Evolutionary conservation across 768 basidiomycete species (phyloP).

Genomic region (Podaxis sp.): DNA sequence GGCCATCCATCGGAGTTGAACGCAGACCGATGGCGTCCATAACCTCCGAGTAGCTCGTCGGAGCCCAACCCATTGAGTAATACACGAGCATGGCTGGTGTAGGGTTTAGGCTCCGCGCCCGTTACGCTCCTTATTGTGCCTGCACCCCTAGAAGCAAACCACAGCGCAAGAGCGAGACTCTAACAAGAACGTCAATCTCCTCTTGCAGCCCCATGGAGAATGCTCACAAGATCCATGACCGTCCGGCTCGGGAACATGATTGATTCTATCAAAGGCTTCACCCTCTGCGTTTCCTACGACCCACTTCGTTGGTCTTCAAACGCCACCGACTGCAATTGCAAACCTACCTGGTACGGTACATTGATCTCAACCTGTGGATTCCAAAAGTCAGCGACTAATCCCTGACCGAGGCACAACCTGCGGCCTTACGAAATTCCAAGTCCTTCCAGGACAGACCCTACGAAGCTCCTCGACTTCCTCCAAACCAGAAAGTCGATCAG

Average conservation of each 20-base stretch:
- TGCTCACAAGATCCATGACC: constrained; percentile 86
- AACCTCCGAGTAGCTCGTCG: constrained; percentile 94
- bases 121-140: constrained; percentile 52
- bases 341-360: constrained; percentile 70
- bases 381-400: constrained; percentile 12
- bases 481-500: constrained; percentile 83
- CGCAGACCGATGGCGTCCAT: constrained; percentile 82
- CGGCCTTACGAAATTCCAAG: constrained; percentile 79
- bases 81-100: constrained; percentile 77
- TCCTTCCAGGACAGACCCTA: constrained; percentile 70
- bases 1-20: constrained; percentile 70
- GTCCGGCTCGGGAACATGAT: constrained; percentile 80
- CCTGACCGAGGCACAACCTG: constrained; percentile 23
- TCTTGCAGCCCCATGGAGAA: background rate
- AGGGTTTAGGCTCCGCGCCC: constrained; percentile 42
- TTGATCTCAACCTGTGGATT: constrained; percentile 73
- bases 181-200: constrained; percentile 27
- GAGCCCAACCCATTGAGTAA: constrained; percentile 91
- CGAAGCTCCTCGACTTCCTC: constrained; percentile 77
- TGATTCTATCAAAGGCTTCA: constrained; percentile 56
- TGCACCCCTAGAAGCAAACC: constrained; percentile 84
- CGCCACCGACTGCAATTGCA: background rate
- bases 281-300: constrained; percentile 62
- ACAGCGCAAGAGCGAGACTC: constrained; percentile 91
- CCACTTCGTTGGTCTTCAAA: background rate